phyloP scores from a whole-genome alignment of 148 eudicot genomes.

The Polygonum aviculare region DNA sequence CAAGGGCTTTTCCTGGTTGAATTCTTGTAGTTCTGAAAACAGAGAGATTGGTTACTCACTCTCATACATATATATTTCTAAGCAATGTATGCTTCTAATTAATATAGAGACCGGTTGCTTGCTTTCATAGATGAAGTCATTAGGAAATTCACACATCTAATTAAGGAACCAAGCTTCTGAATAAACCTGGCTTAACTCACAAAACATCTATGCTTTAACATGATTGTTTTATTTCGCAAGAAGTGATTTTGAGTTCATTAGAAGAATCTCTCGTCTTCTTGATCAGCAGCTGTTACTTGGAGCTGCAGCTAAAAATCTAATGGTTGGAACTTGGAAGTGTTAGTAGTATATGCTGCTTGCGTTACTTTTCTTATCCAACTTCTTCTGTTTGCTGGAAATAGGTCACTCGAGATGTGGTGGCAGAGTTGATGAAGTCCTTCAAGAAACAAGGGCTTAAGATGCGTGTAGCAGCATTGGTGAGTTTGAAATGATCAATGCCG shows the following conservation, averaged over 20 bases:
- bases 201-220: neutral
- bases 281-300: neutral
- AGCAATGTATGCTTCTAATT: too few species aligned
- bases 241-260: neutral
- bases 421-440: constrained; percentile 44
- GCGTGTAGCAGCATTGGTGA: constrained; percentile 63
- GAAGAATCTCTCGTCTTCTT: constrained; percentile 6
- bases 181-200: neutral
- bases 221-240: neutral
- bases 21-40: neutral
- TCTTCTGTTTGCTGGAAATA: constrained; percentile 17
- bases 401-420: constrained; percentile 69
- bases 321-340: neutral
- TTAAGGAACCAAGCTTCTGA: neutral
- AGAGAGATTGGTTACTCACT: neutral
- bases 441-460: constrained; percentile 45
- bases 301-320: neutral
- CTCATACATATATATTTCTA: too few species aligned
- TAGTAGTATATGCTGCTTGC: neutral
- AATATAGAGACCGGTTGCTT: too few species aligned
- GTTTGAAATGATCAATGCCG: neutral
- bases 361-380: neutral
- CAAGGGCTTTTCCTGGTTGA: neutral
- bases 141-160: neutral
- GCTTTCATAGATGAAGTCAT: too few species aligned